Evolutionary conservation across 1,139 yeast genomes (phyloP).

Genomic region (Yamadazyma membranifaciens): DNA sequence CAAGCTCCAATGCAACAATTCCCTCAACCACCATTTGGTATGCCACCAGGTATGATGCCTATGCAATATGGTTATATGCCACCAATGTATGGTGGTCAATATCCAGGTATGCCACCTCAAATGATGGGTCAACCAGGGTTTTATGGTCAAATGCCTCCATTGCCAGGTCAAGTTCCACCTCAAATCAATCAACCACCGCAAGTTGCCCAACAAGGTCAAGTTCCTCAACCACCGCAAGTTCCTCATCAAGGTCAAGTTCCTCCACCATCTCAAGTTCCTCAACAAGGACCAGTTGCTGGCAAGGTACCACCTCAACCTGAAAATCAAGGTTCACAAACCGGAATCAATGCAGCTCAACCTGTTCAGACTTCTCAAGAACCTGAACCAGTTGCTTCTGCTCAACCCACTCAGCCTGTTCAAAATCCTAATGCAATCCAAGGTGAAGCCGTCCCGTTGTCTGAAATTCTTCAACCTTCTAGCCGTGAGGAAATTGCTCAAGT

Average conservation of each 20-base stretch:
- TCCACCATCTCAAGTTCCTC: conserved; percentile 17
- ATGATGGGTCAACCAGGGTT: conserved; percentile 5
- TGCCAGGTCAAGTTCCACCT: conserved; percentile 18
- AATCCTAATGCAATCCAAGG: background rate
- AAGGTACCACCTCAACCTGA: conserved; percentile 10
- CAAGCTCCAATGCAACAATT: conserved; percentile 21
- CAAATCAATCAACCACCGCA: conserved; percentile 21
- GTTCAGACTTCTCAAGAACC: conserved; percentile 18
- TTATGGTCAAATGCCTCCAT: conserved; percentile 14
- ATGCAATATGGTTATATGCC: conserved; percentile 43
- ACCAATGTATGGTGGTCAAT: conserved; percentile 40
- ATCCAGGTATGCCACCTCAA: conserved; percentile 19
- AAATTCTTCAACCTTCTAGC: conserved; percentile 13
- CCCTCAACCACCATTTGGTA: conserved; percentile 31
- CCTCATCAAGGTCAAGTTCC: conserved; percentile 15
- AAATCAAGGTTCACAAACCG: conserved; percentile 16
- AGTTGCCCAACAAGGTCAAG: conserved; percentile 16
- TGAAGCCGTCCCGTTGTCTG: conserved; percentile 14
- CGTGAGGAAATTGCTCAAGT: conserved; percentile 11
- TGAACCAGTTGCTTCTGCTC: conserved; percentile 16
- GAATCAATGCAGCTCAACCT: conserved; percentile 12
- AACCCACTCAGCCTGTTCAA: conserved; percentile 15
- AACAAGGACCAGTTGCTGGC: conserved; percentile 14
- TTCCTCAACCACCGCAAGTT: conserved; percentile 16
- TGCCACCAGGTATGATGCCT: conserved; percentile 42